Percentiles rank a stretch among this genome's conserved stretches.
These are phyloP conservation scores for Silene coronaria DNA, from an alignment of 179 eudicot species.

Conservation along the genomic window DNA sequence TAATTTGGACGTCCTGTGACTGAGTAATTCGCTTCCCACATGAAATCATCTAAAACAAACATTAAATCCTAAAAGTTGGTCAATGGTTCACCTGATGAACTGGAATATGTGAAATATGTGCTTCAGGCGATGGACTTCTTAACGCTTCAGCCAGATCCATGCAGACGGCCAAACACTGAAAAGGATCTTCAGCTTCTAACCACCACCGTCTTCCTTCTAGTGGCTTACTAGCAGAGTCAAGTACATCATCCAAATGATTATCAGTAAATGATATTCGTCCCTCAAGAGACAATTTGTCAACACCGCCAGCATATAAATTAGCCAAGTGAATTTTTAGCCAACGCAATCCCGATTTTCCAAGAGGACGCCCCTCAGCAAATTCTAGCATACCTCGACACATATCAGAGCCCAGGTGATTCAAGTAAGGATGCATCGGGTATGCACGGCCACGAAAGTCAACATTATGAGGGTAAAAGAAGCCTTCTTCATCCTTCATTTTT, in stretches of 20 bases:
- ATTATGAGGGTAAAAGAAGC: slow-evolving; percentile 96
- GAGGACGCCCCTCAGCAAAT: slow-evolving; percentile 87
- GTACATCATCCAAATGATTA: slow-evolving; percentile 79
- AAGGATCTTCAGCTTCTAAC: slow-evolving; percentile 92
- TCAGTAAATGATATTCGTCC: slow-evolving; percentile 78
- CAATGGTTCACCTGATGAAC: slow-evolving; percentile 68
- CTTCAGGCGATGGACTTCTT: slow-evolving; percentile 80
- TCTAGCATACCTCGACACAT: slow-evolving; percentile 88
- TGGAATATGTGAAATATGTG: slow-evolving; percentile 71
- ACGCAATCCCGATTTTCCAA: slow-evolving; percentile 66
- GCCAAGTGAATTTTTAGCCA: slow-evolving; percentile 97
- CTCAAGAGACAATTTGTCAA: slow-evolving; percentile 82
- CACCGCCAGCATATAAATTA: slow-evolving; percentile 87
- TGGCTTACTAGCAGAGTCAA: slow-evolving; percentile 91
- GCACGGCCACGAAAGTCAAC: slow-evolving; percentile 97
- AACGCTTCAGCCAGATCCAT: slow-evolving; percentile 75
- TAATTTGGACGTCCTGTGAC: neutral
- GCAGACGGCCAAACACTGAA: slow-evolving; percentile 91
- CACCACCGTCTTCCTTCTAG: slow-evolving; percentile 95
- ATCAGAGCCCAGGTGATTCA: slow-evolving; percentile 95
- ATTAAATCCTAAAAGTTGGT: neutral
- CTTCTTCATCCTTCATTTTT: slow-evolving; percentile 85
- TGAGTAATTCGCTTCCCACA: neutral
- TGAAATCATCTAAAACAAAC: slow-evolving; percentile 6
- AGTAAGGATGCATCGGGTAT: slow-evolving; percentile 92